Conservation (phyloP, 176 grass and related monocot genomes). For the Miscanthus lutarioriparius region DNA sequence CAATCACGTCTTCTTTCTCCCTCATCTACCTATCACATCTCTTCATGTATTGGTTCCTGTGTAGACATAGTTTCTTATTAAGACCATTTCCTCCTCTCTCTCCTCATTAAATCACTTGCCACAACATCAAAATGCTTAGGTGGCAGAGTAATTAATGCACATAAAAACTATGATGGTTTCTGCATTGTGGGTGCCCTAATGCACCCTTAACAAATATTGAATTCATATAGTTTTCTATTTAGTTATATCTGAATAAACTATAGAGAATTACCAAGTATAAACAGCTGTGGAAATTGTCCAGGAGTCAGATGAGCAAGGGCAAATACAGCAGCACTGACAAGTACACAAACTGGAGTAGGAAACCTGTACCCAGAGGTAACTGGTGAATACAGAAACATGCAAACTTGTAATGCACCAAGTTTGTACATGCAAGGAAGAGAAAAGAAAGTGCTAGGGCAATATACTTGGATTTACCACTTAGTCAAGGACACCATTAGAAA, state of each 20-base stretch:
- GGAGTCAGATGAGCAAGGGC: slow-evolving; percentile 87
- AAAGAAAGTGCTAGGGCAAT: slow-evolving; percentile 22
- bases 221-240: slow-evolving; percentile 1
- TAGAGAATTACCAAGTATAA: slow-evolving; percentile 74
- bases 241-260: background rate
- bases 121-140: too few species aligned
- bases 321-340: slow-evolving; percentile 82
- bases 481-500: slow-evolving; percentile 92
- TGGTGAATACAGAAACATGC: slow-evolving; percentile 5
- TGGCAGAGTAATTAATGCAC: too few species aligned
- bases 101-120: too few species aligned
- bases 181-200: too few species aligned
- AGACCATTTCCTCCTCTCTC: too few species aligned
- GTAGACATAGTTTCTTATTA: too few species aligned
- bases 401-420: slow-evolving; percentile 5
- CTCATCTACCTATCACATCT: too few species aligned
- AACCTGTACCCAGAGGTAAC: slow-evolving; percentile 55
- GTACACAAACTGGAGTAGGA: slow-evolving; percentile 75
- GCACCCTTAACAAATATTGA: background rate
- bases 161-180: too few species aligned
- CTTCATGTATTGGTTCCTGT: too few species aligned
- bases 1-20: too few species aligned
- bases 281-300: slow-evolving; percentile 88
- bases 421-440: slow-evolving; percentile 3
- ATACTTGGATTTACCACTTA: slow-evolving; percentile 64